A percentile compares a stretch with the other conserved stretches of the same genome.
phyloP scores from a whole-genome alignment of 1,284 basidiomycete genomes.

The Volvariella volvacea region DNA sequence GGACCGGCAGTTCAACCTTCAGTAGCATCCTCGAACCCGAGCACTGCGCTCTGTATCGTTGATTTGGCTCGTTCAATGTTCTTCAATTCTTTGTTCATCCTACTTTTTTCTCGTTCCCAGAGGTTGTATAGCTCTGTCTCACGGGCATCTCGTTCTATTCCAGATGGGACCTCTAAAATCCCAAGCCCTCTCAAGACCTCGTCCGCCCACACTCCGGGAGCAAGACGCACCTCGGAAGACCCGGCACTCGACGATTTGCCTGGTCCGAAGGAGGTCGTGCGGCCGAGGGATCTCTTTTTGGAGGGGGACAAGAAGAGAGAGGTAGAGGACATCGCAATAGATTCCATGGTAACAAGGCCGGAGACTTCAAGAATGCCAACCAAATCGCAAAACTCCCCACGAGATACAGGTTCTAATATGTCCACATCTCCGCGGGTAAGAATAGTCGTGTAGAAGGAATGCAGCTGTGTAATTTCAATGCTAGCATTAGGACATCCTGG shows the following conservation, averaged over 20 bases:
- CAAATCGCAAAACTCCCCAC: slow-evolving; percentile 71
- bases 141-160: slow-evolving; percentile 35
- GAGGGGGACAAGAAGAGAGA: slow-evolving; percentile 20
- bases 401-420: slow-evolving; percentile 57
- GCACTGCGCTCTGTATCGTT: too few relatives aligned
- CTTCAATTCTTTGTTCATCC: slow-evolving; percentile 50
- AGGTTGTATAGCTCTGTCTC: slow-evolving; percentile 65
- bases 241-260: not conserved
- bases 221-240: slow-evolving; percentile 43
- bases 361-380: slow-evolving; percentile 65
- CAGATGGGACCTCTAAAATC: slow-evolving; percentile 26
- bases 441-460: slow-evolving; percentile 55
- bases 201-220: slow-evolving; percentile 50
- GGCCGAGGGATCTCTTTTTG: slow-evolving; percentile 42
- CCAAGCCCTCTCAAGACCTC: slow-evolving; percentile 64
- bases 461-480: slow-evolving; percentile 53
- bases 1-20: too few relatives aligned
- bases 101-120: slow-evolving; percentile 57
- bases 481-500: slow-evolving; percentile 20
- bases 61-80: not conserved
- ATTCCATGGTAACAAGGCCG: slow-evolving; percentile 49
- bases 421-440: slow-evolving; percentile 48
- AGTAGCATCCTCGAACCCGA: too few relatives aligned
- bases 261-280: slow-evolving; percentile 49
- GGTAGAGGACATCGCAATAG: slow-evolving; percentile 26